Base-by-base conservation (phyloP, 192 early-diverging fungal genomes). In the Cladochytrium replicatum region DNA sequence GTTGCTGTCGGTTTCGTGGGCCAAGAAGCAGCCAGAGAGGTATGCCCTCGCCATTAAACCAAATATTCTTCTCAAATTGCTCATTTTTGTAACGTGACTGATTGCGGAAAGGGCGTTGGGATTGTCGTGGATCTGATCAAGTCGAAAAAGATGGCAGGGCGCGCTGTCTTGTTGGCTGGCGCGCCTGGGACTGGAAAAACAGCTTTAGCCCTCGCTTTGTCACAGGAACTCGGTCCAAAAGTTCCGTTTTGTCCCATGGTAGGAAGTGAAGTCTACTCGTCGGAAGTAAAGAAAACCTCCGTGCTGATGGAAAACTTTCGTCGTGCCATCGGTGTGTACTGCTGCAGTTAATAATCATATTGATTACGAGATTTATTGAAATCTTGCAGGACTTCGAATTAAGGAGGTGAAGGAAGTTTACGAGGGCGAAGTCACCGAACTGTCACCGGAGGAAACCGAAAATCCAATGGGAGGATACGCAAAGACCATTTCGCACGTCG, bases 171-270 rank as follows among this genome's bases (percentile, higher is more conserved):
- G 22, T 80, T 99, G 34, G 89, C 96, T 27, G 96, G 96, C 24
- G 91, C 91, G 6, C 91, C 96, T 19, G 93, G 93, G 42, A 95
- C 93, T 8, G 96, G 96, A 48, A 99, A 99, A 71, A 99, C 93
- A 0, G 96, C 96, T 2, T 80, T 99, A 44, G 96, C 96, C 0
- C 80, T 97, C 37, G 92, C 96, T 0, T 80, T 97, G 49, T 83
- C 93, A 26, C 93, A 97, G 62, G 96, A 99, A 55, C 80, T 99
- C 32, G 96, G 96, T 2, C 78, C 88, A 32, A 92, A 95, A 52
- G 96, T 99, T n/a, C 96, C 96, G 19, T 99, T 99, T 66, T 93
- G 93, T 52, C 96, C 93, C 31, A 97, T 97, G 88, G 91, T 96
- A 6, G 96, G 96, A 32, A 88, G 85, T 66, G 93, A 99, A 63